A percentile compares a stretch with the other conserved stretches of the same genome.
These are phyloP conservation scores for Ulota crispa DNA, from an alignment of 225 moss, liverwort and hornwort species.

Conservation along the genomic window DNA sequence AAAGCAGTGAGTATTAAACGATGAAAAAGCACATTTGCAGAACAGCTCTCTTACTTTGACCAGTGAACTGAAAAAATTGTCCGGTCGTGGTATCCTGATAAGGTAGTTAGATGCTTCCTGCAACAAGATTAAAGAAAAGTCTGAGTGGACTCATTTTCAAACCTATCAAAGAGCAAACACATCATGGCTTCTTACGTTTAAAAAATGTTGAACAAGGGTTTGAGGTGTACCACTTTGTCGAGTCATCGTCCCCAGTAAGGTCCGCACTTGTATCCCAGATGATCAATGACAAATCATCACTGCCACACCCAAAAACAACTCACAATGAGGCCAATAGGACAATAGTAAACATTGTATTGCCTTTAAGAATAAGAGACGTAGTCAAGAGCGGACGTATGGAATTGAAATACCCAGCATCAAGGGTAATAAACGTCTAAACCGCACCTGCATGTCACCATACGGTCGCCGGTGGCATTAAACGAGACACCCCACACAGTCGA, in stretches of 20 bases:
- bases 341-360: not conserved
- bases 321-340: constrained; percentile 4
- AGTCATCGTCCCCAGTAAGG: constrained; percentile 33
- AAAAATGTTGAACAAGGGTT: not conserved
- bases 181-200: not conserved
- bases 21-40: not conserved
- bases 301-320: constrained; percentile 32
- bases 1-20: not conserved
- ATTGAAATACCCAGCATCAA: not conserved
- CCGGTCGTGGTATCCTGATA: constrained; percentile 92
- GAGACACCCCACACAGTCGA: constrained; percentile 94
- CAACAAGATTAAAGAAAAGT: constrained; percentile 14
- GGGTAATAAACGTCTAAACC: constrained; percentile 2
- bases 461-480: constrained; percentile 68
- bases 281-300: constrained; percentile 86
- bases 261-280: constrained; percentile 85
- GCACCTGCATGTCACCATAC: constrained; percentile 91
- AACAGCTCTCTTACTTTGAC: constrained; percentile 62
- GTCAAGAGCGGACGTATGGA: not conserved
- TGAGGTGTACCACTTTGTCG: constrained; percentile 57
- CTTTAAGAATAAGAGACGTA: not conserved
- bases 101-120: constrained; percentile 85
- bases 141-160: constrained; percentile 12
- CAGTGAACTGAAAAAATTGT: constrained; percentile 93
- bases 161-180: not conserved